phyloP scores from a whole-genome alignment of 257 asterid species.

The Solanum chiquidenum region DNA sequence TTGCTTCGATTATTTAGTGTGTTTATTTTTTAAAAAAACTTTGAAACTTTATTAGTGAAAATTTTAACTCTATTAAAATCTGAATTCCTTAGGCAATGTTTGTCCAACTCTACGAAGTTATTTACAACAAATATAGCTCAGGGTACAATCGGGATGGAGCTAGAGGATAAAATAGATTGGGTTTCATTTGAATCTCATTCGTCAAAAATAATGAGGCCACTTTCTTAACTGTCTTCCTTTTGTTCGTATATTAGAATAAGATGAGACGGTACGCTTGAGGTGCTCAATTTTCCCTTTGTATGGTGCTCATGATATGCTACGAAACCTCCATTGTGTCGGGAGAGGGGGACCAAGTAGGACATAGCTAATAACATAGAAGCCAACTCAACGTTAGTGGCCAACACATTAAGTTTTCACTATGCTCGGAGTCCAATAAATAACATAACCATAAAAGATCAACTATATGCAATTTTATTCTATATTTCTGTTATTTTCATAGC shows the following conservation, averaged over 20 bases:
- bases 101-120: background rate
- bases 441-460: background rate
- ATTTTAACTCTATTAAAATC: too few relatives aligned
- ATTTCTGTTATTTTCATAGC: too few relatives aligned
- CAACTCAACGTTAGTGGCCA: background rate
- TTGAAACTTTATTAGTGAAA: too few relatives aligned
- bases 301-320: background rate
- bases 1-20: too few relatives aligned
- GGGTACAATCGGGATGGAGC: rapidly evolving
- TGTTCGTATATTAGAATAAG: background rate
- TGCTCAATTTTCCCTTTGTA: background rate
- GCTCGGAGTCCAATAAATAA: too few relatives aligned
- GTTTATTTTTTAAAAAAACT: too few relatives aligned
- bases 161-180: background rate
- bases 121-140: too few relatives aligned
- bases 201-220: background rate
- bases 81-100: background rate
- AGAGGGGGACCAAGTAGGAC: background rate
- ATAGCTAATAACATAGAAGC: background rate
- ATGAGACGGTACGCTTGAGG: background rate
- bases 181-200: background rate
- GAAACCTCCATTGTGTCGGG: background rate
- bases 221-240: background rate
- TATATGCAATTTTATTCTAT: background rate
- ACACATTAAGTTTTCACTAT: background rate